Base-by-base conservation (phyloP, 306 rosid genomes). In the Prunus kanzakura region DNA sequence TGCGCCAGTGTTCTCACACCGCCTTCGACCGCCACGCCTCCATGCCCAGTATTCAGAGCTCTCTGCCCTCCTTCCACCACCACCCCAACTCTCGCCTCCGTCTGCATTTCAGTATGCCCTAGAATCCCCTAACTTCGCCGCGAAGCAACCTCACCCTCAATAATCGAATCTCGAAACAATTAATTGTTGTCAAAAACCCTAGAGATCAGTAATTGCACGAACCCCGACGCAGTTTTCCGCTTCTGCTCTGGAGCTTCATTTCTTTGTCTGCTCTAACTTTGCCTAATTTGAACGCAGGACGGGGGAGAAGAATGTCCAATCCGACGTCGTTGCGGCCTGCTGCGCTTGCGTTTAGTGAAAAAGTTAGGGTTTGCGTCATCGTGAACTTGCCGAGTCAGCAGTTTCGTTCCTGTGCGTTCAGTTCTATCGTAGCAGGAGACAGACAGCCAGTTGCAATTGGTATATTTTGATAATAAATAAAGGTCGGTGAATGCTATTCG, bases 31-130 rank as follows among this genome's bases (percentile, higher is more conserved):
- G 94, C 82, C 55, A 81, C 86, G 35, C 79, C 85, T 10, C 88
- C 92, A 73, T 79, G 90, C 22, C 78, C 77, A 38, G 90, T 63
- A 72, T 83, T 81, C 18, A 84, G 68, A 71, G 83, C 87, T 71
- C 84, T 83, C 76, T 85, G 88, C 56, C 88, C 90, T 50, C 93
- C 89, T 62, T 89, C 91, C 20, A 87, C 91, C 76, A 82, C 88
- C 57, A 88, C 89, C 15, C 91, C 89, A 78, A 90, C 96, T 84
- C 95, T 87, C 45, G 97, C 95, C 80, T 95, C 97, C 86, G 95
- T 91, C 84, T 92, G 97, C 99, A 95, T 95, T 77, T 35, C 63
- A 20, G 75, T 45, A 55, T 69, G 72, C 69, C 78, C 61, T 43
- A 61, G 14, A 64, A 81, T 19, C 30, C 11, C 81, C 69, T 18